Base-by-base conservation (phyloP, 331 rosid genomes). In the Quercus tomentella region DNA sequence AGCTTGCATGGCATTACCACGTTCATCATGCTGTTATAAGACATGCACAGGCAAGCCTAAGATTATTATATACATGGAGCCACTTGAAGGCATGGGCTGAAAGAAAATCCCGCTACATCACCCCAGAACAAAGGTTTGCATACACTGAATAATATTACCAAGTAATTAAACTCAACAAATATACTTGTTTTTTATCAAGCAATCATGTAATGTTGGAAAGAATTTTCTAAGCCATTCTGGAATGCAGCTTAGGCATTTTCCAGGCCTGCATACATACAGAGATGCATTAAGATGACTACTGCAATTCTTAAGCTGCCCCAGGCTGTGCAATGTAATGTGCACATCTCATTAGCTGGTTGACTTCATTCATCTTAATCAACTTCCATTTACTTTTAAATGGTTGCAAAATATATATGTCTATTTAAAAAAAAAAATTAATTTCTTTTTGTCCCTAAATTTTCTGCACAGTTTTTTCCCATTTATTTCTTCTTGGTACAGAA, bases 21-120 rank as follows among this genome's bases (percentile, higher is more conserved):
- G 86, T 77, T 87, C 90, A 57, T 80, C 86, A 61, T 89, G 93
- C 97, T 94, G 96, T 82, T 89, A 91, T 76, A 90, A 91, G 87
- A 90, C 90, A 91, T 69, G 86, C 88, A 89, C 83, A 87, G 85
- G 85, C 88, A 93, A 89, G 91, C 87, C 92, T 85, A 89, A 84
- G 79, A 86, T 84, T 83, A 85, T 88, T 83, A 91, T 80, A 85
- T 83, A 82, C 84, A 87, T 70, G 49, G 80, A 86, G 76, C 86
- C 83, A 87, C 87, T 84, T 78, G 85, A 86, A 82, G 79, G 82
- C 84, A 87, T 74, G 81, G 85, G 86, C 87, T 75, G 89, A 88
- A 81, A 82, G 88, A 88, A 82, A 87, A 85, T 84, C 82, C 92
- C 77, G 7, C 82, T 72, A 87, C 83, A 85, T 79, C 84, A 87